Evolutionary conservation across 768 basidiomycete species (phyloP).

Genomic region (Phaffia australis): DNA sequence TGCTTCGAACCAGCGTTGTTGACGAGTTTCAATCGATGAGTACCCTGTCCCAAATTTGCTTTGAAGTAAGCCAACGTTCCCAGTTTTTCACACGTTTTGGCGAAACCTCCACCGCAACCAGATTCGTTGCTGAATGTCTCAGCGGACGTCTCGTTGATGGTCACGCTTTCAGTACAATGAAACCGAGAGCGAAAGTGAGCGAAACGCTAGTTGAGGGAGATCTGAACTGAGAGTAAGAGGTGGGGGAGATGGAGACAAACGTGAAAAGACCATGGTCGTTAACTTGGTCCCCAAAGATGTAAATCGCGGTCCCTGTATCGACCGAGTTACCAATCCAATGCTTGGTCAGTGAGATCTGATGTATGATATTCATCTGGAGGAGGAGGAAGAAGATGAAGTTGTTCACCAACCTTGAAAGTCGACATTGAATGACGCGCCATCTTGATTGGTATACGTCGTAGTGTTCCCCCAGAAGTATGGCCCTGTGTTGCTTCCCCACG

Average conservation of each 20-base stretch:
- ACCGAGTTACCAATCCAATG: neutral
- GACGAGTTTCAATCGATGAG: constrained; percentile 30
- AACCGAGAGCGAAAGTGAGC: too few relatives aligned
- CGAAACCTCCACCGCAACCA: constrained; percentile 31
- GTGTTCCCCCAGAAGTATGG: constrained; percentile 32
- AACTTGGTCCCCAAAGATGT: constrained; percentile 37
- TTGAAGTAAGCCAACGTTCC: constrained; percentile 31
- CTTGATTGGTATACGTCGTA: constrained; percentile 33
- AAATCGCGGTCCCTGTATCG: constrained; percentile 33
- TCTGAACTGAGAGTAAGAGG: too few relatives aligned
- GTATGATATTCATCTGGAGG: neutral
- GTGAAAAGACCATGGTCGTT: constrained; percentile 37
- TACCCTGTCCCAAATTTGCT: constrained; percentile 29
- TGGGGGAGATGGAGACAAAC: constrained; percentile 26
- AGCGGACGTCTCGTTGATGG: constrained; percentile 21
- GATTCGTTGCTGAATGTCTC: constrained; percentile 29
- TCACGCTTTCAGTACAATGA: too few relatives aligned
- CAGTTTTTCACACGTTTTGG: constrained; percentile 36
- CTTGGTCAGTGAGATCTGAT: neutral
- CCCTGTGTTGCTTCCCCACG: constrained; percentile 33
- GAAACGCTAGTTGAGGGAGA: too few relatives aligned
- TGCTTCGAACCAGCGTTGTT: constrained; percentile 30
- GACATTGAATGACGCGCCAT: constrained; percentile 29
- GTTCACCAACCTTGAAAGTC: constrained; percentile 30
- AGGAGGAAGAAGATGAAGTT: neutral